Base-by-base conservation (phyloP, 495 filamentous ascomycete species). In the Trichoderma erinaceum region DNA sequence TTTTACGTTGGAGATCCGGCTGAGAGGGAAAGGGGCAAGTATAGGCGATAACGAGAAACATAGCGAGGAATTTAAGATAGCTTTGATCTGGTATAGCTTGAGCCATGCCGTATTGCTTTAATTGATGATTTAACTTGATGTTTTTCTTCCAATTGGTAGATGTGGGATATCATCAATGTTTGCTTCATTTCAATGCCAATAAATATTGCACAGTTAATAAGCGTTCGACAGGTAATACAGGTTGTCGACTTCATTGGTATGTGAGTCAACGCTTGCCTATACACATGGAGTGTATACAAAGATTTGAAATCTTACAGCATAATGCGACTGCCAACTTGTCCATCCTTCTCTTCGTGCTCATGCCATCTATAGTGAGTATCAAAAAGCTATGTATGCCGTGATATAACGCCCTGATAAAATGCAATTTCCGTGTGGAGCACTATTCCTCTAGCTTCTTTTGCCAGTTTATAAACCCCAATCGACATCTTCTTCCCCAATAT, bases 391-490 rank as follows among this genome's bases (percentile, higher is more conserved):
- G 23, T 12, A 61, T 29, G 56, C 15, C n/a, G 11, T 29, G 16
- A 29, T 61, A 16, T 11, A 61, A 61, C 56, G 56, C 56, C 56
- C 23, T 13, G 7, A 2, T 29, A 61, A 32, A 27, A 61, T 61
- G 56, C 56, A 61, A 15, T 61, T 25, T 25, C 56, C 56, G 56
- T 32, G 23, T 61, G 56, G 56, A 61, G 56, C 56, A 61, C 56
- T 15, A 27, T 11, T 13, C 44, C 56, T 61, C 11, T 61, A 35
- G 56, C 56, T 61, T 61, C 56, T 32, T 61, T 61, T 12, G 8
- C 56, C 56, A 61, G 23, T 61, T 32, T 32, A 13, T 15, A 61
- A 61, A 61, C 56, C n/a, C 18, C 50, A 5, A 29, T 32, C 18
- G 8, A 12, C 11, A 3, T 4, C 23, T 61, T 27, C 56, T 15